Conservation (phyloP, 2,329 filamentous ascomycete genomes). For the Alternaria triticimaculans region DNA sequence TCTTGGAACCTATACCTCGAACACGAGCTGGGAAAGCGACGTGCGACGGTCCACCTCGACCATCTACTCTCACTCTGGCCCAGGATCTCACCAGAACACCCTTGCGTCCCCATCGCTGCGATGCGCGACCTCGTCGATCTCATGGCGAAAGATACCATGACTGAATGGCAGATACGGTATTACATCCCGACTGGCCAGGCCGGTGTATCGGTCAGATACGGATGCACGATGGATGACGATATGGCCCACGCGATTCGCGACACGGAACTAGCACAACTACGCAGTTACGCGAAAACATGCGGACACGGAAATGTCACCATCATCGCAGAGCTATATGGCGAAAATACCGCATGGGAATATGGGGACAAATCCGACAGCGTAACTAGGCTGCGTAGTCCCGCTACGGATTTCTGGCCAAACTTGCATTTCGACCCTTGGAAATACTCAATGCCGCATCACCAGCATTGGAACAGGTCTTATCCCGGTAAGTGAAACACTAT, state of each 20-base stretch:
- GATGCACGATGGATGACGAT: not conserved
- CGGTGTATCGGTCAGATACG: not conserved
- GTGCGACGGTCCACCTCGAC: slow-evolving; percentile 5
- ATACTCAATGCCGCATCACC: not conserved
- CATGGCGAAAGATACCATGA: slow-evolving; percentile 5
- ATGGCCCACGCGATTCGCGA: not conserved
- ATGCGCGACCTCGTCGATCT: not conserved
- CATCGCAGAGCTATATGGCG: slow-evolving; percentile 3
- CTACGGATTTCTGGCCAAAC: slow-evolving; percentile 7
- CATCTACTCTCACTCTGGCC: slow-evolving; percentile 9
- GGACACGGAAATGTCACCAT: not conserved
- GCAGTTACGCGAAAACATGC: not conserved
- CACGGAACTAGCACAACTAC: not conserved
- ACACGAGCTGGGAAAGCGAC: not conserved
- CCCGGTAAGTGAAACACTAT: not conserved
- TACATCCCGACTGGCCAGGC: slow-evolving; percentile 5
- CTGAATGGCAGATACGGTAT: slow-evolving; percentile 7
- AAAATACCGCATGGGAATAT: not conserved
- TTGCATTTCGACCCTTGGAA: not conserved
- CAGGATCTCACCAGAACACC: not conserved
- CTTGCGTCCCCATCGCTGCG: not conserved
- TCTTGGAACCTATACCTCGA: not conserved
- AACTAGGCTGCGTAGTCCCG: not conserved
- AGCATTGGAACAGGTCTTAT: not conserved
- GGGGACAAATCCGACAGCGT: not conserved